phyloP scores from a whole-genome alignment of 257 asterid species.

The Lycium ferocissimum region DNA sequence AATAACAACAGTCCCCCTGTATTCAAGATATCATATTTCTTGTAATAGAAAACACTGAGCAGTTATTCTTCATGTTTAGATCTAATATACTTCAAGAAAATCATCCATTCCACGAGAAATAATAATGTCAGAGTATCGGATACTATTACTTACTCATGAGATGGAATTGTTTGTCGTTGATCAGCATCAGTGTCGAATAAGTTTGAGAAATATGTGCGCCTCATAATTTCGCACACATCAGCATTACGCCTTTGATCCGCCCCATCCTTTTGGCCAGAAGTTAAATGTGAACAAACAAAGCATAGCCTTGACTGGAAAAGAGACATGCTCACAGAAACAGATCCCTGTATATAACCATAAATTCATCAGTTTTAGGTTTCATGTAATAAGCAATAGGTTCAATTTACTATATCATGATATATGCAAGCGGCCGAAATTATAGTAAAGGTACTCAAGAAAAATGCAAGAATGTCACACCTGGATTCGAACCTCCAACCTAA shows the following conservation, averaged over 20 bases:
- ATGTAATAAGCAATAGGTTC: neutral
- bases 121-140: neutral
- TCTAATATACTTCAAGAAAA: neutral
- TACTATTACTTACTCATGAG: conserved; percentile 75
- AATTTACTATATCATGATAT: neutral
- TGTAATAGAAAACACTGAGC: neutral
- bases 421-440: no score
- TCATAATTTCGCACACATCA: conserved; percentile 83
- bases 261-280: conserved; percentile 82
- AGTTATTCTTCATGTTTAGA: neutral
- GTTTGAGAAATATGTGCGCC: conserved; percentile 75
- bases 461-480: neutral
- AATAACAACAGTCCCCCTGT: neutral
- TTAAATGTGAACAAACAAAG: conserved; percentile 79
- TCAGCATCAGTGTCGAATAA: conserved; percentile 50
- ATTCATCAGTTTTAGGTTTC: neutral
- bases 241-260: conserved; percentile 83
- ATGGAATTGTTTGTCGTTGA: conserved; percentile 76
- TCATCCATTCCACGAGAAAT: neutral
- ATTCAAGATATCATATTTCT: neutral
- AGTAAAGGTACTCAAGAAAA: neutral
- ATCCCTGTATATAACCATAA: conserved; percentile 59
- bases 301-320: conserved; percentile 91
- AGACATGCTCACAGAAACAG: conserved; percentile 95
- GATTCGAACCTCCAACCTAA: no score